Evolutionary conservation across 441 rosid genomes (phyloP).

Genomic region (Pelargonium australe): DNA sequence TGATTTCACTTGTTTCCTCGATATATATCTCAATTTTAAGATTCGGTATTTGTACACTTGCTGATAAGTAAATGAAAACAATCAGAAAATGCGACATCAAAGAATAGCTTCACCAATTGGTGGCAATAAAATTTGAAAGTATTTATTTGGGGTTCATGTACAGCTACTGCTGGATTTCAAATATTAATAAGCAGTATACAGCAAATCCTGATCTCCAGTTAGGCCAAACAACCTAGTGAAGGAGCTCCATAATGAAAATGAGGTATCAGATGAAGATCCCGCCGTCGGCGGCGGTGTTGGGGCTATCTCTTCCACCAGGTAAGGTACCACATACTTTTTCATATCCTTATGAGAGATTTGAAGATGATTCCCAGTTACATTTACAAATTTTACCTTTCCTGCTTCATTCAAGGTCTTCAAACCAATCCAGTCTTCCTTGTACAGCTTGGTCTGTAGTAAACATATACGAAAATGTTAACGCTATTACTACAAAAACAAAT

Average conservation of each 20-base stretch:
- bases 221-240: not conserved
- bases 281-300: not conserved
- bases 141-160: too few species aligned
- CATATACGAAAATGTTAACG: not conserved
- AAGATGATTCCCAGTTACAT: conserved; percentile 52
- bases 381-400: conserved; percentile 49
- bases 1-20: too few species aligned
- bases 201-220: not conserved
- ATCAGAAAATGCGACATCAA: too few species aligned
- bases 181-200: not conserved
- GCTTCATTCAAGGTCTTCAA: conserved; percentile 43
- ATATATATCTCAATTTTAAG: too few species aligned
- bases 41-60: too few species aligned
- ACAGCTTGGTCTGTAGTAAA: conserved; percentile 54
- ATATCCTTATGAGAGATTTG: conserved; percentile 45
- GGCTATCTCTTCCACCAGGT: conserved; percentile 29
- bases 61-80: too few species aligned
- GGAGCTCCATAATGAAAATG: not conserved
- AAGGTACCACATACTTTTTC: conserved; percentile 48
- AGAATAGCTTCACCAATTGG: too few species aligned
- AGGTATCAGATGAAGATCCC: not conserved
- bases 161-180: not conserved
- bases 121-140: too few species aligned
- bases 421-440: conserved; percentile 68
- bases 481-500: too few species aligned